These are phyloP conservation scores for Peronosclerospora sorghi DNA, from an alignment of 352 stramenopile species.

Conservation along the genomic window DNA sequence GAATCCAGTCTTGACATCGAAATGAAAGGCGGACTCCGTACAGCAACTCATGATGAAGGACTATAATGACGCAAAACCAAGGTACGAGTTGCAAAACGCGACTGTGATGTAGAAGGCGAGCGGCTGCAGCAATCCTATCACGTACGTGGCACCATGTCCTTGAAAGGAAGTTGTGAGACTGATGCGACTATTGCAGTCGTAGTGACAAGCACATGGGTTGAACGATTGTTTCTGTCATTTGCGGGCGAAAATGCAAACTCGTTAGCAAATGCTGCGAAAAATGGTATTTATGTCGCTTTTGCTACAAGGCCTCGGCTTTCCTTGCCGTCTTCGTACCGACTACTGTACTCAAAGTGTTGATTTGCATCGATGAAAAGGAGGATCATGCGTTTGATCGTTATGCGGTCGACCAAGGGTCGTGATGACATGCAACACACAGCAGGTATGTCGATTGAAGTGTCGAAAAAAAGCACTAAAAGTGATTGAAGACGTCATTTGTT, in stretches of 20 bases:
- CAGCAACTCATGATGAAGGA: constrained; percentile 83
- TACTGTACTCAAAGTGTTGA: too few relatives aligned
- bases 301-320: too few relatives aligned
- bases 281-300: too few relatives aligned
- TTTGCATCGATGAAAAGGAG: constrained; percentile 11
- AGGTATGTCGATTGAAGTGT: neutral
- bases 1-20: constrained; percentile 59
- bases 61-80: constrained; percentile 69
- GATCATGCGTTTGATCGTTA: too few relatives aligned
- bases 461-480: neutral
- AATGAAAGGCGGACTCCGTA: constrained; percentile 74
- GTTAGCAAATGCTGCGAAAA: too few relatives aligned
- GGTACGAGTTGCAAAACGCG: constrained; percentile 21
- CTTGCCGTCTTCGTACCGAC: too few relatives aligned
- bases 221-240: too few relatives aligned
- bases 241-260: too few relatives aligned
- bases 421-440: constrained; percentile 83
- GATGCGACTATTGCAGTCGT: too few relatives aligned
- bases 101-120: constrained; percentile 40
- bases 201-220: too few relatives aligned
- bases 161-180: too few relatives aligned
- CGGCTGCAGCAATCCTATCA: constrained; percentile 38
- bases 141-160: constrained; percentile 21
- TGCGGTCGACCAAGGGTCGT: constrained; percentile 57
- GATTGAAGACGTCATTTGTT: neutral